phyloP scores from a whole-genome alignment of 305 asterid species.

The Rubia tinctorum region DNA sequence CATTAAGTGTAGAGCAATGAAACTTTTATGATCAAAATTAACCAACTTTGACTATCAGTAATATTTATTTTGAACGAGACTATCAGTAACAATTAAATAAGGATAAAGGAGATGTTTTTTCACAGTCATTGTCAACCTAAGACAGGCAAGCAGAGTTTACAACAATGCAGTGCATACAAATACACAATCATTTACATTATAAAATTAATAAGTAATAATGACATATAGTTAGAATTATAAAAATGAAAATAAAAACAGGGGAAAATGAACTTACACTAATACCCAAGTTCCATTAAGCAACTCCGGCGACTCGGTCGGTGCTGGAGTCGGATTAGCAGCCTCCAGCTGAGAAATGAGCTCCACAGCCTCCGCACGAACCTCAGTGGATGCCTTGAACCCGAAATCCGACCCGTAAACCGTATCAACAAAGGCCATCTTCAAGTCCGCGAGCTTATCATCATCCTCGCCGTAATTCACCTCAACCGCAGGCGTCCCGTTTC shows the following conservation, averaged over 20 bases:
- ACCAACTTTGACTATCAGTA: no score
- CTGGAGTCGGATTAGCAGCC: constrained; percentile 73
- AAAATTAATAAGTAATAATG: background rate
- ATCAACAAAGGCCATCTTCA: constrained; percentile 74
- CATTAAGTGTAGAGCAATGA: background rate
- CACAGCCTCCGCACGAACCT: constrained; percentile 75
- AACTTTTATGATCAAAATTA: background rate
- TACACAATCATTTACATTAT: background rate
- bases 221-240: background rate
- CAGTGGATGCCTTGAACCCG: constrained; percentile 71
- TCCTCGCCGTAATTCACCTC: constrained; percentile 28
- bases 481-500: constrained; percentile 47
- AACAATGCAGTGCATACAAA: background rate
- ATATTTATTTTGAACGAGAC: no score
- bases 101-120: background rate
- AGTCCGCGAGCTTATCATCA: constrained; percentile 52
- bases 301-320: constrained; percentile 61
- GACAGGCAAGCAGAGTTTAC: background rate
- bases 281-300: constrained; percentile 92
- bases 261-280: constrained; percentile 57
- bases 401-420: constrained; percentile 78
- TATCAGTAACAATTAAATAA: no score
- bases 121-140: background rate
- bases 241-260: background rate
- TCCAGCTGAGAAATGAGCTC: constrained; percentile 85